These are phyloP conservation scores for Rhizoctonia solani DNA, from an alignment of 1,284 basidiomycete genomes.

Conservation along the genomic window DNA sequence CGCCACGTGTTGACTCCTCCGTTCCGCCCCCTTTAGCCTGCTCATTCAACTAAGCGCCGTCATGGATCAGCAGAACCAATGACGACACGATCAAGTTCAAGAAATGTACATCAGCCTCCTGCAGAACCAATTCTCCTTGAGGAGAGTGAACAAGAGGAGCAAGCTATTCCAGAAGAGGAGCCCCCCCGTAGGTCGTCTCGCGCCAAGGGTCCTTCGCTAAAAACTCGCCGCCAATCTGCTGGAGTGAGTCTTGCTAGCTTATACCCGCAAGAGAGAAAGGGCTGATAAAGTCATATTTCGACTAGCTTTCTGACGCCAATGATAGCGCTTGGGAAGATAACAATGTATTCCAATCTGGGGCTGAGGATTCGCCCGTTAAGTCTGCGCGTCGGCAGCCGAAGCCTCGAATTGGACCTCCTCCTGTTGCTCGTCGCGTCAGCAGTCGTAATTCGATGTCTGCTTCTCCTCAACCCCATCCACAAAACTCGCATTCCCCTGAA, in stretches of 20 bases:
- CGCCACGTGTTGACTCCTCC: conserved; percentile 36
- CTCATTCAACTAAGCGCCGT: conserved; percentile 52
- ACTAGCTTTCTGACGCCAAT: conserved; percentile 28
- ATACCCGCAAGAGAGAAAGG: neutral
- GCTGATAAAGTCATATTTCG: neutral
- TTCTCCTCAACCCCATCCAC: conserved; percentile 14
- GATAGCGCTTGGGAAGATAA: conserved; percentile 40
- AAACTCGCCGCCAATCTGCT: conserved; percentile 26
- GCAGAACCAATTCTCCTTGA: conserved; percentile 59
- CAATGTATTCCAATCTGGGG: conserved; percentile 39
- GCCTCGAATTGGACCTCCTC: conserved; percentile 11
- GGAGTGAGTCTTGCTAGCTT: conserved; percentile 6
- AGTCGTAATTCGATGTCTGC: conserved; percentile 29
- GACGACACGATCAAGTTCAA: conserved; percentile 48
- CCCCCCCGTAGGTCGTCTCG: conserved; percentile 22
- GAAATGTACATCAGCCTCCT: conserved; percentile 48
- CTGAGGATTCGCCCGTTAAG: conserved; percentile 33
- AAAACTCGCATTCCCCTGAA: neutral
- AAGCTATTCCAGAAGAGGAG: conserved; percentile 44
- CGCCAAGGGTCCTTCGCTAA: conserved; percentile 12
- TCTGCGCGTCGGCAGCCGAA: conserved; percentile 30
- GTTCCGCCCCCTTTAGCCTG: conserved; percentile 39
- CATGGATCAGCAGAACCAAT: conserved; percentile 71
- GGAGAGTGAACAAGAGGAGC: conserved; percentile 78
- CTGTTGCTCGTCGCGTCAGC: conserved; percentile 32